phyloP scores from a whole-genome alignment of 352 stramenopile genomes.

The Ophiocytium majus region DNA sequence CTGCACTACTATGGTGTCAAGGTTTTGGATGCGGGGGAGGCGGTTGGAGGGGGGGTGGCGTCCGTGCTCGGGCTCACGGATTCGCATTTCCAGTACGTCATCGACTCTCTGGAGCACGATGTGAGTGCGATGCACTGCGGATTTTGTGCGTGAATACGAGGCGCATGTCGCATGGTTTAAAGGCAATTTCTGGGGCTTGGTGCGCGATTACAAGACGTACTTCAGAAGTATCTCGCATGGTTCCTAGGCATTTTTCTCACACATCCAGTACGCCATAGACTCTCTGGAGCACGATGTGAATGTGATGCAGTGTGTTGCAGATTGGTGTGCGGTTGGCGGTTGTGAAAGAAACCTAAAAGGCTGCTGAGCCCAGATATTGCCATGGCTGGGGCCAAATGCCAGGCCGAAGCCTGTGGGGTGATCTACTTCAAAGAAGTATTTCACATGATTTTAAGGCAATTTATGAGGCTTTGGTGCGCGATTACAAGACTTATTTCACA shows the following conservation, averaged over 20 bases:
- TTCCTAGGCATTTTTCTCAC: no score
- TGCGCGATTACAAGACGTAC: no score
- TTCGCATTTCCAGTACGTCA: slow-evolving; percentile 14
- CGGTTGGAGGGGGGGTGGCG: background rate
- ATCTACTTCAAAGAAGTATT: no score
- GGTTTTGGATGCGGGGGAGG: background rate
- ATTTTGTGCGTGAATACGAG: background rate
- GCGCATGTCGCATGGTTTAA: no score
- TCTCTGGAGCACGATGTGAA: background rate
- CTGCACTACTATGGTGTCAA: slow-evolving; percentile 14
- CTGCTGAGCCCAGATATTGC: no score
- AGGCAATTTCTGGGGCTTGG: background rate
- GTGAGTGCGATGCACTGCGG: background rate
- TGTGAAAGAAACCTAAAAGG: no score
- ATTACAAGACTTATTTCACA: no score
- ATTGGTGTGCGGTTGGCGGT: background rate
- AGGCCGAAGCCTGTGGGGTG: no score
- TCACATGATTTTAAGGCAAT: no score
- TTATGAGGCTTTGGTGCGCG: no score
- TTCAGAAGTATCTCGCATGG: no score
- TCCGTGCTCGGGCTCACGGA: background rate
- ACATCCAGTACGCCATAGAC: background rate
- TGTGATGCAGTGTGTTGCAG: background rate
- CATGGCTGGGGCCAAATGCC: no score
- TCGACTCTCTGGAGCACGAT: slow-evolving; percentile 14